Base-by-base conservation (phyloP, 345 rosid genomes). In the Kandelia obovata region DNA sequence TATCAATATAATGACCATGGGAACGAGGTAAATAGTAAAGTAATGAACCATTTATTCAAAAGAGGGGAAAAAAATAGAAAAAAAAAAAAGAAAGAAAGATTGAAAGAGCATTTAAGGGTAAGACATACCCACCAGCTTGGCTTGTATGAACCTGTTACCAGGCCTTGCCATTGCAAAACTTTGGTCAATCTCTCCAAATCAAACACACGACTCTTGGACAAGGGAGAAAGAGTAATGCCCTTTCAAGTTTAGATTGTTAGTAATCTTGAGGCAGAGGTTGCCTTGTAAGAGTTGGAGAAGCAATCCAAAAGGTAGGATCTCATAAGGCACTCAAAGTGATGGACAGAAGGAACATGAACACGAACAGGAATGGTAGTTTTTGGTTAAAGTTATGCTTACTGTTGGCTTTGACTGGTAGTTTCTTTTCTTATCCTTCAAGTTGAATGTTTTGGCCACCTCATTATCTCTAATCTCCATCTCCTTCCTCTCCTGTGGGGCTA, bases 61-160 rank as follows among this genome's bases (percentile, higher is more conserved):
- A 53, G 57, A 27, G 0, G 19, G 34, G n/a, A 21, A 5, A 25
- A 53, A 39, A 53, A 25, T 4, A 19, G 3, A 57, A 23, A 10
- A 32, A 21, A 17, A 1, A 1, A 27, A 74, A 23, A 77, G 52
- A 32, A 30, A 16, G 31, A 43, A 37, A 35, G 61, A 49, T 25
- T 39, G 16, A 39, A 39, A 39, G 13, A 13, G 49, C 17, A 15
- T 43, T 15, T 13, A 25, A 56, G 72, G 73, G 71, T n/a, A 76
- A 80, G 83, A 80, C 87, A 79, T 84, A 82, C 82, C 85, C 67
- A 82, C 85, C 85, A 82, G 85, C 82, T 82, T 82, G 79, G 85
- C 85, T 73, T 79, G 81, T 31, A 82, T 76, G 66, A 82, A 76
- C 77, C 62, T 76, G 74, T 71, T 73, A 19, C 74, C 82, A 57